phyloP scores from a whole-genome alignment of 2,329 filamentous ascomycete genomes.

The Dendryphion nanum region DNA sequence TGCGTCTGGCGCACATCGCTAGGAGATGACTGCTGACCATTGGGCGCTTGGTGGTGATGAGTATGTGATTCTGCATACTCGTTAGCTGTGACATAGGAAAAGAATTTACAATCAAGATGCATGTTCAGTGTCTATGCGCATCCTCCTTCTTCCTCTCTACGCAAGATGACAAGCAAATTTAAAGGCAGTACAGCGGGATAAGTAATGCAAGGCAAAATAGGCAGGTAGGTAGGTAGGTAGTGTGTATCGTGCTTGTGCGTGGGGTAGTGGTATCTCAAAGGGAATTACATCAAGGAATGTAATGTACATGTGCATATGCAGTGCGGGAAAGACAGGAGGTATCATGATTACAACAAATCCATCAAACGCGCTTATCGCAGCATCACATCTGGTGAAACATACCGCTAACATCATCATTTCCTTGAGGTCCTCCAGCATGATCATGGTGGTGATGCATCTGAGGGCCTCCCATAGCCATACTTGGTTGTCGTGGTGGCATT shows the following conservation, averaged over 20 bases:
- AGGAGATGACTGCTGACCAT: conserved; percentile 51
- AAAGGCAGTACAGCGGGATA: conserved; percentile 7
- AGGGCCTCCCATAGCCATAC: conserved; percentile 64
- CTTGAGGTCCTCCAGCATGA: conserved; percentile 64
- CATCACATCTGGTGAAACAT: conserved; percentile 95
- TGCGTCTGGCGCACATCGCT: conserved; percentile 72
- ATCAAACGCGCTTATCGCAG: conserved; percentile 39
- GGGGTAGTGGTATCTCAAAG: conserved; percentile 36
- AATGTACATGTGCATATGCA: conserved; percentile 46
- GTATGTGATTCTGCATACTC: conserved; percentile 61
- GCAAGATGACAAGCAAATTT: conserved; percentile 24
- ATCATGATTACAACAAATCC: conserved; percentile 37
- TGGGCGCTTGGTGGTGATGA: conserved; percentile 65
- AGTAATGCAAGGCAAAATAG: too few species aligned
- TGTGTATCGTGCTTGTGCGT: conserved; percentile 31
- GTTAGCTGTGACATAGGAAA: conserved; percentile 53
- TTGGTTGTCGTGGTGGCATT: conserved; percentile 65
- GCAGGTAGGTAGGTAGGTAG: too few species aligned
- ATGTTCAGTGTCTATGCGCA: conserved; percentile 25
- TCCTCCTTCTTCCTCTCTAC: conserved; percentile 15
- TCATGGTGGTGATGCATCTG: conserved; percentile 72
- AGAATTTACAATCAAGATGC: conserved; percentile 49
- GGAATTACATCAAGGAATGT: conserved; percentile 44
- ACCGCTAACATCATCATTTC: conserved; percentile 85
- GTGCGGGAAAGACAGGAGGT: conserved; percentile 42